Conservation (phyloP, 78 protist genomes). For the Dictyostelium citrinum region DNA sequence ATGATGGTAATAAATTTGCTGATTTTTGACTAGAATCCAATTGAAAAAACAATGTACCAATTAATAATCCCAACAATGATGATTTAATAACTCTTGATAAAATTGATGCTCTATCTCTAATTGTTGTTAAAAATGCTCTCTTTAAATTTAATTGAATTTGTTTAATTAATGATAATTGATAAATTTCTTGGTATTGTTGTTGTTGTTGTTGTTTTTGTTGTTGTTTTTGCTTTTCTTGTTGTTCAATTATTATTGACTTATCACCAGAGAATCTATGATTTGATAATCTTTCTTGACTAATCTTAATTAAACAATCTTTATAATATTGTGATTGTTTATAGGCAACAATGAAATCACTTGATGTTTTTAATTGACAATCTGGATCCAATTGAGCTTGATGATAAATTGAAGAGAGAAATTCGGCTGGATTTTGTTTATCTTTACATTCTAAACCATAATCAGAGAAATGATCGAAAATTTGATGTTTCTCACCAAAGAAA, state of each 20-base stretch:
- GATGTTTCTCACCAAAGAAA: constrained; percentile 41
- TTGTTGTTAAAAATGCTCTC: constrained; percentile 41
- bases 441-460: constrained; percentile 11
- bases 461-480: neutral
- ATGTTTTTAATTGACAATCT: neutral
- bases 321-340: constrained; percentile 20
- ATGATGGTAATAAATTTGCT: constrained; percentile 42
- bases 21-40: constrained; percentile 22
- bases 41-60: constrained; percentile 41
- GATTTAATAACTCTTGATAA: constrained; percentile 24
- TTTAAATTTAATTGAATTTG: constrained; percentile 20
- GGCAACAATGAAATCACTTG: constrained; percentile 36
- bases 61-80: constrained; percentile 28
- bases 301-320: neutral
- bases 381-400: neutral
- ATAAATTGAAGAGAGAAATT: constrained; percentile 25
- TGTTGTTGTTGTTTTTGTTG: neutral
- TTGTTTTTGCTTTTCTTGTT: neutral
- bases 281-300: neutral
- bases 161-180: neutral
- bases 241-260: neutral
- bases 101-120: constrained; percentile 55
- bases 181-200: neutral
- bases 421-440: constrained; percentile 42
- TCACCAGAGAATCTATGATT: neutral